Conservation (phyloP, 352 stramenopile genomes). For the Globisporangium nunn region DNA sequence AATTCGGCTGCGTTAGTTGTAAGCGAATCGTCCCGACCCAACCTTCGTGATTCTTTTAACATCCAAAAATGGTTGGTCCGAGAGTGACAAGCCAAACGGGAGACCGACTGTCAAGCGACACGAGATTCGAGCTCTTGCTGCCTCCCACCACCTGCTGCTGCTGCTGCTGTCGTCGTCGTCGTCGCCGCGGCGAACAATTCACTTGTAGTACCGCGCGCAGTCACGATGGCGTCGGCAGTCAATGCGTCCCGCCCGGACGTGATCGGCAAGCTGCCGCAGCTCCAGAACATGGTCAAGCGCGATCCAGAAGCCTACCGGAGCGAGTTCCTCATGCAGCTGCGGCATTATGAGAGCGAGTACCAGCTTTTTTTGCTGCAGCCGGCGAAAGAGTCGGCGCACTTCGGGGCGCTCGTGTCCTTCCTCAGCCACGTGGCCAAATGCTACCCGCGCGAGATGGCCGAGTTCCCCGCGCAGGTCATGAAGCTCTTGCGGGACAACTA, state of each 20-base stretch:
- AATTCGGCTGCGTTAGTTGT: not conserved
- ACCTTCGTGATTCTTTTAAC: no score
- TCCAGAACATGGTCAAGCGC: slow-evolving; percentile 99
- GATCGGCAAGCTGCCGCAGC: slow-evolving; percentile 90
- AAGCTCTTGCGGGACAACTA: slow-evolving; percentile 88
- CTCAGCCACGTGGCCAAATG: slow-evolving; percentile 90
- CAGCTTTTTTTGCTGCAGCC: slow-evolving; percentile 93
- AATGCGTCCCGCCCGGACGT: slow-evolving; percentile 79
- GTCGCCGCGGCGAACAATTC: no score
- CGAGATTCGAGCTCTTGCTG: not conserved
- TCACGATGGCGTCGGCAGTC: slow-evolving; percentile 45
- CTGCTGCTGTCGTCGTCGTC: not conserved
- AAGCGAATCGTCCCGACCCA: no score
- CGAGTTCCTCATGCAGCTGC: slow-evolving; percentile 97
- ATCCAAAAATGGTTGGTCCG: slow-evolving; percentile 10
- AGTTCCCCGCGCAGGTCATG: slow-evolving; percentile 91
- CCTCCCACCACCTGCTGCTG: not conserved
- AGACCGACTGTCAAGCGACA: slow-evolving; percentile 8
- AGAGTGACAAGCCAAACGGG: not conserved
- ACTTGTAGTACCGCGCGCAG: not conserved
- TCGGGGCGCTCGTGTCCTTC: slow-evolving; percentile 97
- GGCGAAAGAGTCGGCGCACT: slow-evolving; percentile 86
- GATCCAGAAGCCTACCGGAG: slow-evolving; percentile 93
- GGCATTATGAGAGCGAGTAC: slow-evolving; percentile 94
- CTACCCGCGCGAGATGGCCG: slow-evolving; percentile 79